Base-by-base conservation (phyloP, 768 basidiomycete species). In the Nidula microcarpa region DNA sequence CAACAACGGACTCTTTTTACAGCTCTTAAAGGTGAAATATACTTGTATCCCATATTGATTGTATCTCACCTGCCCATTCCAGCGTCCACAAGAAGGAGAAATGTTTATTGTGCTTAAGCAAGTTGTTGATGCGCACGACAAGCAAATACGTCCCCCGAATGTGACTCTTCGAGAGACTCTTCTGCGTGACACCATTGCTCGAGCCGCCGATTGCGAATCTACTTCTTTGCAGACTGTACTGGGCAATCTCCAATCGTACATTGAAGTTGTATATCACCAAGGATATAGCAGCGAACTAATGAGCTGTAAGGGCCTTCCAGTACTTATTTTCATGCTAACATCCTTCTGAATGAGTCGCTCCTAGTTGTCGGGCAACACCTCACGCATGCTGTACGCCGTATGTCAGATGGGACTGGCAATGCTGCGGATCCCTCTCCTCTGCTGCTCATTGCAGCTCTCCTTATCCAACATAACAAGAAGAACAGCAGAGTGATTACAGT, bases 391-490 rank as follows among this genome's bases (percentile, higher is more conserved):
- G 77, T 81, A 43, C 79, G 86, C 5, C 79, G 82, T 33, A 72
- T 78, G n/a, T 75, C 80, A 1, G 86, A 90, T 49, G 75, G 75
- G 61, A 63, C 74, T 37, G 65, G 76, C 16, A 73, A 73, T 10
- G 61, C 57, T 3, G 73, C 84, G 51, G 79, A 89, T 60, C 75
- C 83, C 4, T 81, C 82, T 7, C 74, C 86, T 4, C 60, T 89
- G 8, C 59, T 91, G 14, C 47, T 65, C 3, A 78, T 86, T 49
- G 69, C 76, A 0, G 70, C 79, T 3, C 70, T 72, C 11, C 70
- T 90, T 33, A 69, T 87, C 11, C 75, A 82, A 52, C 75, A 83
- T 60, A 86, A 88, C 67, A 83, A 82, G 63, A 66, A 74, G 17
- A 72, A 80, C 44, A 76, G 74, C 60, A 73, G 80, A 54, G 88